Percentiles rank a stretch among this genome's conserved stretches.
Evolutionary conservation across 345 rosid genomes (phyloP).

Genomic region (Citrus trifoliata): DNA sequence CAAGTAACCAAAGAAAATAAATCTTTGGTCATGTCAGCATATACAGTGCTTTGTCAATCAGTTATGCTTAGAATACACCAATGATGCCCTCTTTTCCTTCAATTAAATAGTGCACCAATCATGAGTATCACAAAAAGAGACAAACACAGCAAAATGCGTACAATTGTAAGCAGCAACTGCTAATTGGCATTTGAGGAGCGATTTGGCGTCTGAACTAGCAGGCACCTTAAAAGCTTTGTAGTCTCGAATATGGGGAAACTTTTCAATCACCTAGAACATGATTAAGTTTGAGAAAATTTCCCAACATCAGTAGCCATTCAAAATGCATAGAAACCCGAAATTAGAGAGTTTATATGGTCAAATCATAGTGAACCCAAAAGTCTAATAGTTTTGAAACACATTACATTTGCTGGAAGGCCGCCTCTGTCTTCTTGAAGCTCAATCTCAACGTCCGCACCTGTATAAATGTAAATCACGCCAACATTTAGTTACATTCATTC

Average conservation of each 20-base stretch:
- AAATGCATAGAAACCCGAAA: conserved; percentile 6
- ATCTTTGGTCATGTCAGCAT: not conserved
- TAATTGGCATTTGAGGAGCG: conserved; percentile 74
- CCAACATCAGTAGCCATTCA: not conserved
- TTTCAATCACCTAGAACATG: conserved; percentile 58
- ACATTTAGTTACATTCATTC: not conserved
- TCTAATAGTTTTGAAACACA: not conserved
- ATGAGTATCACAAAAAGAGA: not conserved
- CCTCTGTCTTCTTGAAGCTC: conserved; percentile 53
- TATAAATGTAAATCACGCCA: conserved; percentile 16
- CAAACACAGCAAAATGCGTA: conserved; percentile 27
- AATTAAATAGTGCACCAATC: not conserved
- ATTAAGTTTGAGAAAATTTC: conserved; percentile 2
- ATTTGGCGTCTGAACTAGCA: conserved; percentile 40
- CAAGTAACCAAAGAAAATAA: not conserved
- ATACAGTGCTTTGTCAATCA: not conserved
- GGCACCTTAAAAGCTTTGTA: conserved; percentile 67
- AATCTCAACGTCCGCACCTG: conserved; percentile 61
- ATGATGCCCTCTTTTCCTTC: not conserved
- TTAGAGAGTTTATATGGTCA: not conserved
- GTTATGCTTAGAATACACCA: not conserved
- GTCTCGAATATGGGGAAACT: conserved; percentile 77
- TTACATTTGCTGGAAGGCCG: conserved; percentile 57
- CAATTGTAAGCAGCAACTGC: conserved; percentile 59
- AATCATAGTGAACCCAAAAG: not conserved